phyloP scores from a whole-genome alignment of 176 grass and related monocot genomes.

The Oryza officinalis region DNA sequence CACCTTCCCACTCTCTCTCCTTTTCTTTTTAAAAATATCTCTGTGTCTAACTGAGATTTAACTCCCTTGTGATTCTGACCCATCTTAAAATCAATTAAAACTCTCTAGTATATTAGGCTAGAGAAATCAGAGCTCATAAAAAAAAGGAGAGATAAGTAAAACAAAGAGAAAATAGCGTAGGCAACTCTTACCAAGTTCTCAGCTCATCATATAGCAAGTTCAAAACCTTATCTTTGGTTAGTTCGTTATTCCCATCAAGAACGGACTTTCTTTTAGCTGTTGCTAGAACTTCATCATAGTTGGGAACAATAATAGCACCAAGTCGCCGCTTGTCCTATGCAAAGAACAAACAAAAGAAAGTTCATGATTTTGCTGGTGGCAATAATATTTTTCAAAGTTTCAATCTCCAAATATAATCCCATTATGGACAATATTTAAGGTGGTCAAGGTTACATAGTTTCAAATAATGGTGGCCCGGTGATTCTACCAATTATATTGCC shows the following conservation, averaged over 20 bases:
- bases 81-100: background rate
- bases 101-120: background rate
- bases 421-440: background rate
- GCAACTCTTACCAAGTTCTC: slow-evolving; percentile 62
- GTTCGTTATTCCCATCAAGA: slow-evolving; percentile 36
- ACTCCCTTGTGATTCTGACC: background rate
- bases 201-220: slow-evolving; percentile 71
- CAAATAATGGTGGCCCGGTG: background rate
- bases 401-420: background rate
- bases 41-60: background rate
- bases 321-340: slow-evolving; percentile 73
- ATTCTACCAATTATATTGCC: slow-evolving; percentile 12
- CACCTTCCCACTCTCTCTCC: background rate
- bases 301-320: slow-evolving; percentile 87
- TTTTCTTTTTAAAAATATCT: background rate
- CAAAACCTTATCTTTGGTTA: slow-evolving; percentile 50
- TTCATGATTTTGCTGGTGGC: background rate
- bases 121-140: background rate
- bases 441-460: background rate
- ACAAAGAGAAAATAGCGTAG: background rate
- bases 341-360: slow-evolving; percentile 22
- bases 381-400: background rate
- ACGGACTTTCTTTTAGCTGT: slow-evolving; percentile 48
- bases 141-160: background rate
- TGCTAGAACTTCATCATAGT: slow-evolving; percentile 73